Percentiles rank a stretch among this genome's conserved stretches.
Conservation (phyloP, 495 filamentous ascomycete species). For the Letharia columbiana region DNA sequence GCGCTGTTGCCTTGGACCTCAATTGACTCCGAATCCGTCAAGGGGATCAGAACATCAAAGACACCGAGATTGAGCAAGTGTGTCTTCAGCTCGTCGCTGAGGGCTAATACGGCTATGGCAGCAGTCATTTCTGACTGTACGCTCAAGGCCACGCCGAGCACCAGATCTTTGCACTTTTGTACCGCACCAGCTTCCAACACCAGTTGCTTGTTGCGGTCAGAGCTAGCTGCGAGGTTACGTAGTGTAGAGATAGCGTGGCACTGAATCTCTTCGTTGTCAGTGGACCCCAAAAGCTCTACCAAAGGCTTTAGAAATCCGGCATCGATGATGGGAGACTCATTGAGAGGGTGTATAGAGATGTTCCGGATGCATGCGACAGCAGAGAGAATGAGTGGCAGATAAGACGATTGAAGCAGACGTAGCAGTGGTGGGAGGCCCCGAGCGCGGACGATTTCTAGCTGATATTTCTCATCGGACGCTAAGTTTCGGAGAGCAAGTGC, state of each 20-base stretch:
- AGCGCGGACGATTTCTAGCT: slow-evolving; percentile 90
- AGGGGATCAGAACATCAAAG: slow-evolving; percentile 90
- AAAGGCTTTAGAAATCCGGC: slow-evolving; percentile 89
- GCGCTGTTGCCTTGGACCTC: slow-evolving; percentile 98
- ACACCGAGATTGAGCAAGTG: slow-evolving; percentile 88
- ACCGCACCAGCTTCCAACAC: slow-evolving; percentile 94
- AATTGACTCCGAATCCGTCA: slow-evolving; percentile 90
- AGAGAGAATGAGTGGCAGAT: slow-evolving; percentile 90
- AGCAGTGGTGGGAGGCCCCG: slow-evolving; percentile 76
- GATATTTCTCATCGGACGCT: slow-evolving; percentile 96
- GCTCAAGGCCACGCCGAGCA: slow-evolving; percentile 83
- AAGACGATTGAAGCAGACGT: slow-evolving; percentile 84
- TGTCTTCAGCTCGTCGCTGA: slow-evolving; percentile 92
- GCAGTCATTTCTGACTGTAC: slow-evolving; percentile 99
- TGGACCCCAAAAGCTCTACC: slow-evolving; percentile 87
- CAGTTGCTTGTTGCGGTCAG: slow-evolving; percentile 91
- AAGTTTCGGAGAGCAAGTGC: slow-evolving; percentile 89
- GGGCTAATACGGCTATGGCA: slow-evolving; percentile 90
- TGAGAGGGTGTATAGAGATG: slow-evolving; percentile 96
- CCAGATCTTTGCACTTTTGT: slow-evolving; percentile 95
- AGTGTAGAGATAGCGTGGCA: slow-evolving; percentile 97
- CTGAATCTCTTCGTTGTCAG: slow-evolving; percentile 97
- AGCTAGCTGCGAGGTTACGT: slow-evolving; percentile 90
- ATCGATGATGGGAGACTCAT: slow-evolving; percentile 99
- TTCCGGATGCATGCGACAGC: slow-evolving; percentile 98